phyloP scores from a whole-genome alignment of 1,284 basidiomycete species.

The Xerocomus amazonicus region DNA sequence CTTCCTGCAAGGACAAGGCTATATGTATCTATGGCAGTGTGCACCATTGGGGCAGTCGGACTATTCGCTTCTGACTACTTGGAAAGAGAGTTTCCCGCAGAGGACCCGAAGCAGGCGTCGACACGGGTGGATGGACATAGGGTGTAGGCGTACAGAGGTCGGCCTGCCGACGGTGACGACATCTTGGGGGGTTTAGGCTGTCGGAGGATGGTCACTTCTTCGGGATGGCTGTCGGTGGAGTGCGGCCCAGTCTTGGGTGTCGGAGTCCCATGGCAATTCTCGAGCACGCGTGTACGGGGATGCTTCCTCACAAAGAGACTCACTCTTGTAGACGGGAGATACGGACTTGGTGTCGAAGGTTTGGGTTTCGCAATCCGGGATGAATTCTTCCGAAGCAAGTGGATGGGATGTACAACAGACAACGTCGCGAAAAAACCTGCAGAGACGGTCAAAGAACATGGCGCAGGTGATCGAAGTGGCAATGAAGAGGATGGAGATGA shows the following conservation, averaged over 20 bases:
- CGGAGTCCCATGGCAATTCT: conserved; percentile 26
- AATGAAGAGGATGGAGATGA: conserved; percentile 56
- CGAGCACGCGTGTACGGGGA: conserved; percentile 11
- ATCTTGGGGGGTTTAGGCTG: conserved; percentile 5
- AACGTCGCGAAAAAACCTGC: conserved; percentile 51
- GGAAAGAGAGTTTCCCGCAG: conserved; percentile 37
- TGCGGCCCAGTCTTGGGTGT: conserved; percentile 9
- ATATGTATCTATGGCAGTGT: conserved; percentile 53
- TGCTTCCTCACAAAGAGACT: not conserved
- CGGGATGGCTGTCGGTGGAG: conserved; percentile 21
- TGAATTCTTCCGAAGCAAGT: conserved; percentile 48
- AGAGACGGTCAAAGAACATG: conserved; percentile 66
- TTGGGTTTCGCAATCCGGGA: conserved; percentile 60
- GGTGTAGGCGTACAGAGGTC: conserved; percentile 8
- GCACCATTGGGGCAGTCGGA: conserved; percentile 49
- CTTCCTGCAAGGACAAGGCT: conserved; percentile 59
- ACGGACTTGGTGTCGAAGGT: conserved; percentile 54
- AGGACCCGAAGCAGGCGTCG: conserved; percentile 1
- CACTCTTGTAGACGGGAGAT: conserved; percentile 30
- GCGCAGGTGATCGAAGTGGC: conserved; percentile 49
- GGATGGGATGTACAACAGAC: conserved; percentile 38
- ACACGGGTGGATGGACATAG: not conserved
- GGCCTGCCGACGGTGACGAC: conserved; percentile 15
- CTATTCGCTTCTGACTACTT: conserved; percentile 54
- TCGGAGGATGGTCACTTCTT: conserved; percentile 11